A percentile compares a stretch with the other conserved stretches of the same genome.
Conservation (phyloP, 1,139 yeast genomes). For the Kodamaea sp. region DNA sequence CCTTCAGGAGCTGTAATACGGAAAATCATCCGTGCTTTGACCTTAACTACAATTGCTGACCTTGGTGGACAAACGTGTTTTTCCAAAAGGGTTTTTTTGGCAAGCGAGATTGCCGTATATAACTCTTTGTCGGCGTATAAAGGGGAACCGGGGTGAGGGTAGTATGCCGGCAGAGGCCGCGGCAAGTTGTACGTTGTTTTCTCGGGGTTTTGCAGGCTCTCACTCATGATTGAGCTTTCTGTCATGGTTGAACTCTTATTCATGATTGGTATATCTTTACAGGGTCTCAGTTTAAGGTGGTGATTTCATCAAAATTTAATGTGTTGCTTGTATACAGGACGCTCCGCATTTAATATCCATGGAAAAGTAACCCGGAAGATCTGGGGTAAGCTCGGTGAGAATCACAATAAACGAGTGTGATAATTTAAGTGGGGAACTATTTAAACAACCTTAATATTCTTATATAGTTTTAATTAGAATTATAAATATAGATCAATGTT, state of each 20-base stretch:
- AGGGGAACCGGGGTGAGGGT: conserved; percentile 53
- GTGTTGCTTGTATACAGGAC: background rate
- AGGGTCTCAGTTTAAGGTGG: too few relatives aligned
- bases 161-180: conserved; percentile 54
- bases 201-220: conserved; percentile 32
- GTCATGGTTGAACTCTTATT: conserved; percentile 14
- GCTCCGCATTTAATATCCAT: conserved; percentile 4
- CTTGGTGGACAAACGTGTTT: conserved; percentile 47
- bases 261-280: too few relatives aligned
- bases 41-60: conserved; percentile 57
- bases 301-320: background rate
- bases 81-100: conserved; percentile 36
- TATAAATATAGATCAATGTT: background rate
- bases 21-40: conserved; percentile 56
- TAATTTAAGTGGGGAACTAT: conserved; percentile 1
- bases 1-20: conserved; percentile 64
- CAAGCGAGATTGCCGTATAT: conserved; percentile 42
- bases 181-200: conserved; percentile 42
- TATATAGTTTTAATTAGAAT: background rate
- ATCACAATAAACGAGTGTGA: conserved; percentile 1
- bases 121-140: conserved; percentile 47
- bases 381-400: conserved; percentile 5
- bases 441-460: background rate
- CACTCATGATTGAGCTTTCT: conserved; percentile 16
- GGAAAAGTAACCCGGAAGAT: conserved; percentile 2